Base-by-base conservation (phyloP, 257 asterid genomes). In the Capsicum chinense region DNA sequence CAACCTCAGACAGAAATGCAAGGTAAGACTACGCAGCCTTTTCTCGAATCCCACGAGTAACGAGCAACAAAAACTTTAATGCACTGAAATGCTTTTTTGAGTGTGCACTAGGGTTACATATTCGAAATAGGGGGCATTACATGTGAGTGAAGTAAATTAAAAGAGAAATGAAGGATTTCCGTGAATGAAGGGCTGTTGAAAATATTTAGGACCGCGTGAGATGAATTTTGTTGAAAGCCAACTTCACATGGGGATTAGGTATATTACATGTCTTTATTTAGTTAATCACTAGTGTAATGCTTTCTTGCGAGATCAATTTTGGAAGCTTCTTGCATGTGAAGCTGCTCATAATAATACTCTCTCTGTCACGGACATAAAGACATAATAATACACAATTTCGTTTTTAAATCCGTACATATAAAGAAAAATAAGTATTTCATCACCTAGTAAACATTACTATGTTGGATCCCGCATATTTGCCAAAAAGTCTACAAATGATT, bases 191-290 rank as follows among this genome's bases (percentile, higher is more conserved):
- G 78, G 63, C 48, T 7, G 78, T 81, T 81, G 78, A 81, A 80
- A 0, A 81, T 63, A 78, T 78, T 68, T 39, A 39, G 44, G 44
- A 39, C 44, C 44, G 44, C 44, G 44, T 80, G 26, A 26, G 74
- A 19, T 60, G 56, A 21, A 62, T n/a, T 62, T 60, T 52, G 0
- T 33, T 44, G 42, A 7, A 81, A 64, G 76, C 14, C 37, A 42
- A 37, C 71, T 50, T 60, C 84, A 81, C 84, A 62, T 81, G 84
- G 84, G 83, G 76, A 76, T 81, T 81, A 81, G 84, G 84, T 81
- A 81, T 50, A 19, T 63, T 52, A 15, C 19, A 50, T 80, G n/a
- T 58, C 10, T 37, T 80, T 80, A 19, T 39, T 59, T 50, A 50
- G 21, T 6, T 47, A 9, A 19, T 19, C 13, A 50, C 7, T 11